Conservation (phyloP, 1,139 yeast genomes). For the Magnusiomyces sp. region DNA sequence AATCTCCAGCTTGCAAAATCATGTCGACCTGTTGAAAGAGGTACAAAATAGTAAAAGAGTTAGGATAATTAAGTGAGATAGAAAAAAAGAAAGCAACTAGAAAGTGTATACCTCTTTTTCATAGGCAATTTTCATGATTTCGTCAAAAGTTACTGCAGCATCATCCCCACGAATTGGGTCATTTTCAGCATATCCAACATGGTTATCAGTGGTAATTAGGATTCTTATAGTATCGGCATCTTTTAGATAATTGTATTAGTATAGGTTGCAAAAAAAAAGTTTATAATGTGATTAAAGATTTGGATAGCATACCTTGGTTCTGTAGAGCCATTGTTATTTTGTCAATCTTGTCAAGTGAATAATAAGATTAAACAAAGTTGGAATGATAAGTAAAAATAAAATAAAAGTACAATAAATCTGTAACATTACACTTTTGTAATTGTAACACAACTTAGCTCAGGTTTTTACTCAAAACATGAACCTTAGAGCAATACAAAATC, state of each 20-base stretch:
- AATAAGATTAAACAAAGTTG: neutral
- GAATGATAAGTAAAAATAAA: too few relatives aligned
- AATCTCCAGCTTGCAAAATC: conserved; percentile 87
- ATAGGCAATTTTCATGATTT: conserved; percentile 67
- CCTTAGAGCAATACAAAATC: too few relatives aligned
- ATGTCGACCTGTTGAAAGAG: conserved; percentile 47
- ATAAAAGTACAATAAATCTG: too few relatives aligned
- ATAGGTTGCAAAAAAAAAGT: neutral
- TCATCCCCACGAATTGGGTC: conserved; percentile 91
- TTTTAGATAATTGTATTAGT: neutral
- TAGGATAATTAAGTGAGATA: neutral
- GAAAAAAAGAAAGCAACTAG: neutral
- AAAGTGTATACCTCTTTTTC: conserved; percentile 49
- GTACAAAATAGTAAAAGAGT: neutral
- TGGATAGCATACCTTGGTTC: neutral
- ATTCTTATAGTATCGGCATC: conserved; percentile 56
- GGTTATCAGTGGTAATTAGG: conserved; percentile 88
- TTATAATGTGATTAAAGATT: neutral
- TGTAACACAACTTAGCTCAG: too few relatives aligned
- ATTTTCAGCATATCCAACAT: conserved; percentile 84
- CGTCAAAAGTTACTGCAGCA: conserved; percentile 80
- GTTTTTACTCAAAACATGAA: too few relatives aligned
- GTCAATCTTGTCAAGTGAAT: neutral
- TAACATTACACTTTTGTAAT: neutral
- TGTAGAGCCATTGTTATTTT: neutral